Evolutionary conservation across 768 basidiomycete genomes (phyloP).

Genomic region (Russula dissimulans): DNA sequence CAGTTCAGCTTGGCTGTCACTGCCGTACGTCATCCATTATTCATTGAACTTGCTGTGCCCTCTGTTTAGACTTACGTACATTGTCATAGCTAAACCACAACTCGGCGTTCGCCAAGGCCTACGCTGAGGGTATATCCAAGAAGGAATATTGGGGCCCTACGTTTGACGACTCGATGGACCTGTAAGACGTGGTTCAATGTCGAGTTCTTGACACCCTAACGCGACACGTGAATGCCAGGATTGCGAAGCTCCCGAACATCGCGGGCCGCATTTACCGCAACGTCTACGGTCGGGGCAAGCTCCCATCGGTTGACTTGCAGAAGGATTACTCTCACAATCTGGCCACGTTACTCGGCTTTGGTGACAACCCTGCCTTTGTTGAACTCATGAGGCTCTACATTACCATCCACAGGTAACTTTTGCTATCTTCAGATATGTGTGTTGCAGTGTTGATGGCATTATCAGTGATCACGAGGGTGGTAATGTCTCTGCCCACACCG

Average conservation of each 20-base stretch:
- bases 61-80: slow-evolving; percentile 7
- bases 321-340: slow-evolving; percentile 92
- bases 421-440: not conserved
- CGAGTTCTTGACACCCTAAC: not conserved
- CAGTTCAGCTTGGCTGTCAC: slow-evolving; percentile 96
- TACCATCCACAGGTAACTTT: slow-evolving; percentile 78
- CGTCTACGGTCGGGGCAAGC: slow-evolving; percentile 80
- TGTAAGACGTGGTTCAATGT: slow-evolving; percentile 34
- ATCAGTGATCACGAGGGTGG: slow-evolving; percentile 92
- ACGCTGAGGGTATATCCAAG: slow-evolving; percentile 86
- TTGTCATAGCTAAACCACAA: slow-evolving; percentile 72
- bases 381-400: slow-evolving; percentile 94
- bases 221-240: slow-evolving; percentile 34
- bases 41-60: not conserved
- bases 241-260: slow-evolving; percentile 95
- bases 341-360: slow-evolving; percentile 84
- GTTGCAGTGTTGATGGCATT: not conserved
- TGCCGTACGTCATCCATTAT: slow-evolving; percentile 43
- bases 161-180: slow-evolving; percentile 84
- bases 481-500: slow-evolving; percentile 93
- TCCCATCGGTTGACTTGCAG: slow-evolving; percentile 68
- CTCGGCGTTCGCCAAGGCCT: slow-evolving; percentile 93
- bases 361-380: slow-evolving; percentile 78
- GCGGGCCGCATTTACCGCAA: slow-evolving; percentile 89
- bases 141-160: slow-evolving; percentile 95